Base-by-base conservation (phyloP, 495 filamentous ascomycete species). In the Xylaria flabelliformis region DNA sequence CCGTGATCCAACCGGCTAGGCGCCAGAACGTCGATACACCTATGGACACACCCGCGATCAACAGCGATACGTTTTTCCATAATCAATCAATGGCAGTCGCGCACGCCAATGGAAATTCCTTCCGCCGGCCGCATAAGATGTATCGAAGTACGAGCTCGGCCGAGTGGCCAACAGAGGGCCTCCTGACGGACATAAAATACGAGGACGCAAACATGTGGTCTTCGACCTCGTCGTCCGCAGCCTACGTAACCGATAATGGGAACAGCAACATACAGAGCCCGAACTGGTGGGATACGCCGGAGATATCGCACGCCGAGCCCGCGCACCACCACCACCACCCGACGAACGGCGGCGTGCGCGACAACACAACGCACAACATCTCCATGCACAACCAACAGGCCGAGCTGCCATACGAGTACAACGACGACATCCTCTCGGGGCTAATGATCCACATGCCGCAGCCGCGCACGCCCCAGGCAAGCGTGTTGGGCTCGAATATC, bases 381-480 rank as follows among this genome's bases (percentile, higher is more conserved):
- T 39, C 71, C 24, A 72, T 78, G 71, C 75, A 77, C 74, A 69
- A 42, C 67, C 77, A 76, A 0, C 77, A 72, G 24, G 56, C 62
- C 4, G 76, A 77, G 0, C 61, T 77, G 1, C 46, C 72, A 1
- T 80, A 79, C 51, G 77, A 82, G 6, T 82, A 82, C 65, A 44
- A 24, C 36, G 51, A 70, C 73, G 53, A 64, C 29, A 72, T 75
- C n/a, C 62, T 82, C 73, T 69, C 76, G 29, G 80, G 80, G 7
- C 80, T 83, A 55, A 80, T 82, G 75, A 80, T 85, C 69, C 82
- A 85, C 70, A 80, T 80, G 78, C 80, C 80, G 29, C 80, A 78
- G 32, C 75, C 77, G 6, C 78, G 75, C 0, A 56, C 67, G 12
- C 75, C 78, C 0, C 72, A 66, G 4, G 73, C 75, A 2, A 69